Evolutionary conservation across 352 stramenopile species (phyloP).

Genomic region (Pythium inflatum): DNA sequence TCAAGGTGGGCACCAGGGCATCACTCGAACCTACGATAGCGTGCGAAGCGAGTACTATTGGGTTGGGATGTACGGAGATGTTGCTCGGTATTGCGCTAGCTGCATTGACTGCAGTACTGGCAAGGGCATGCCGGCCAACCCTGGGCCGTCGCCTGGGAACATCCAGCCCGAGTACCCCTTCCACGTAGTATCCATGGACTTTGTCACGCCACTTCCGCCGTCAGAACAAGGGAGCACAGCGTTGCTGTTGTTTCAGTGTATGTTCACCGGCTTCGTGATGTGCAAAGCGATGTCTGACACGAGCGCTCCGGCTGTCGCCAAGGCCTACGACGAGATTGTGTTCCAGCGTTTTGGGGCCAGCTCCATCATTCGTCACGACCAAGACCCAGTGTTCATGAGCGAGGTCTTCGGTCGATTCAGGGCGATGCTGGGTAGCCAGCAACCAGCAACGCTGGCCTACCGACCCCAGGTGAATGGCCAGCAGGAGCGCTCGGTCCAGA

Average conservation of each 20-base stretch:
- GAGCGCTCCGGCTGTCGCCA: conserved; percentile 19
- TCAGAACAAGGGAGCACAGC: conserved; percentile 23
- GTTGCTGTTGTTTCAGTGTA: conserved; percentile 25
- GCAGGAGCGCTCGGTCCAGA: conserved; percentile 26
- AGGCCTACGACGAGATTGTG: conserved; percentile 23
- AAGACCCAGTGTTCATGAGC: conserved; percentile 28
- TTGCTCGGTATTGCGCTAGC: not conserved
- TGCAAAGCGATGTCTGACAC: conserved; percentile 23
- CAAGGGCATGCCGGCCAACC: conserved; percentile 8
- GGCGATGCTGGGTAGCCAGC: conserved; percentile 16
- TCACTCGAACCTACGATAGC: conserved; percentile 19
- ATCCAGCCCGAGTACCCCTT: conserved; percentile 24
- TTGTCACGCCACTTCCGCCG: conserved; percentile 20
- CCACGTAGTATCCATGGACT: conserved; percentile 35
- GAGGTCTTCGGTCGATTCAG: conserved; percentile 27
- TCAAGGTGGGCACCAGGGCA: conserved; percentile 24
- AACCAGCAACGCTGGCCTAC: conserved; percentile 28
- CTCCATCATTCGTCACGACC: conserved; percentile 24
- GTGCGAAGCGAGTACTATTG: conserved; percentile 22
- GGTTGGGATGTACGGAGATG: conserved; percentile 25
- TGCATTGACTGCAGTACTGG: conserved; percentile 29
- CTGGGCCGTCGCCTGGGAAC: conserved; percentile 21
- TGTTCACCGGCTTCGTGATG: conserved; percentile 30
- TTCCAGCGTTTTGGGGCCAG: conserved; percentile 32
- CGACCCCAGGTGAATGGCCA: conserved; percentile 13